Evolutionary conservation across 2,329 filamentous ascomycete species (phyloP).

Genomic region (Paracorniculantispora psalliotae): DNA sequence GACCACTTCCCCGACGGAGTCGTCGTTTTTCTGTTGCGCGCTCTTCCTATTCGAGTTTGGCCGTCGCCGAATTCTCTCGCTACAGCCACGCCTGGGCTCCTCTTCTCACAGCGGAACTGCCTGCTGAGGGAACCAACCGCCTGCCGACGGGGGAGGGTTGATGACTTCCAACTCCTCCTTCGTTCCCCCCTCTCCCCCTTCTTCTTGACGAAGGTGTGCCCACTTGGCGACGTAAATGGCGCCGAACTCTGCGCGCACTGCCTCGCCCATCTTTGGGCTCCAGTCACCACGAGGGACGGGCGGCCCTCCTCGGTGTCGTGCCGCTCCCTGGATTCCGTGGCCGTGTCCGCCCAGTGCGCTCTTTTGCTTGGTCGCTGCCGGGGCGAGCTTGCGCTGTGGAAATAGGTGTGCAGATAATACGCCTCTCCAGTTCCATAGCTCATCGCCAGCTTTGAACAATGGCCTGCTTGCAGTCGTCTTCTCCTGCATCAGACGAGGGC

Average conservation of each 20-base stretch:
- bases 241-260: background rate
- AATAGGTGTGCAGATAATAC: constrained; percentile 4
- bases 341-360: constrained; percentile 12
- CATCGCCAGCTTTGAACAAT: background rate
- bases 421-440: background rate
- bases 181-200: background rate
- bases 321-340: constrained; percentile 8
- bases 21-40: background rate
- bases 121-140: background rate
- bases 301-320: constrained; percentile 13
- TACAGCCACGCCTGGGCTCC: background rate
- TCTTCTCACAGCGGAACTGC: background rate
- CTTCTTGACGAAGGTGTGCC: background rate
- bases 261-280: background rate
- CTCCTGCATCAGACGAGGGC: background rate
- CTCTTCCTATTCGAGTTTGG: background rate
- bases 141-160: background rate
- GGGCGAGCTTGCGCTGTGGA: background rate
- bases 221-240: background rate
- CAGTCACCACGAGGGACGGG: constrained; percentile 8
- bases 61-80: background rate
- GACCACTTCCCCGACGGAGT: background rate
- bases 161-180: constrained; percentile 3
- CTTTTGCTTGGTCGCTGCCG: background rate
- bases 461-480: background rate